Evolutionary conservation across 495 filamentous ascomycete species (phyloP), one percentile per base, ranked within the genome.

Genomic region (Aspergillus bridgeri): DNA sequence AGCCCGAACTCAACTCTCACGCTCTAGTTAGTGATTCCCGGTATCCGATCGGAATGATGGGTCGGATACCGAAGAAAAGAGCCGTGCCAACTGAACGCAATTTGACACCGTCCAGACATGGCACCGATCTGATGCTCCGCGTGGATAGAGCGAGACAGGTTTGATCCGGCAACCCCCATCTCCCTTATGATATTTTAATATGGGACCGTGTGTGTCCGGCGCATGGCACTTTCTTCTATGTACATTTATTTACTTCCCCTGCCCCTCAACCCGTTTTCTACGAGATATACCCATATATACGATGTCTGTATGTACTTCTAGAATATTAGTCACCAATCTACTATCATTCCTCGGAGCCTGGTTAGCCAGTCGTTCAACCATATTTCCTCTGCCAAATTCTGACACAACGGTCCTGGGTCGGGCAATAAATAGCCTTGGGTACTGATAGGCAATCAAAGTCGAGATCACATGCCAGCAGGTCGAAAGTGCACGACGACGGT

Each of bases 61-160:
- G 51, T 24, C 51, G 46, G 25, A 63, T 53, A 56, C 49, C 59
- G 6, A 59, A 58, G 20, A 65, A 64, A 42, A 65, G 70, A 25
- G 59, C 60, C 25, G 62, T 61, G 15, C 67, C 70, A 0, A 60
- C 57, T n/a, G 69, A 71, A 54, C 69, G 65, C 53, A 72, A 75
- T 56, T 48, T 78, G 42, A 75, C 70, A 9, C 74, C 74, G 3
- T 75, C 72, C 5, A 64, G 64, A 48, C 43, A 65, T 33, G 71
- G 73, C 5, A 56, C 65, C 17, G 73, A 76, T 57, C 58, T 78
- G 60, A 72, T 75, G 24, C 53, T 76, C 7, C 62, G 66, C 13
- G 74, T 76, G 47, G 74, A 78, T 53, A 68, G 19, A 24, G 17
- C 21, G 21, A 23, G 17, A 11, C 38, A 18, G 19, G 48, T 53